Evolutionary conservation across 2,329 filamentous ascomycete genomes (phyloP).

Genomic region (Colletotrichum sp.): DNA sequence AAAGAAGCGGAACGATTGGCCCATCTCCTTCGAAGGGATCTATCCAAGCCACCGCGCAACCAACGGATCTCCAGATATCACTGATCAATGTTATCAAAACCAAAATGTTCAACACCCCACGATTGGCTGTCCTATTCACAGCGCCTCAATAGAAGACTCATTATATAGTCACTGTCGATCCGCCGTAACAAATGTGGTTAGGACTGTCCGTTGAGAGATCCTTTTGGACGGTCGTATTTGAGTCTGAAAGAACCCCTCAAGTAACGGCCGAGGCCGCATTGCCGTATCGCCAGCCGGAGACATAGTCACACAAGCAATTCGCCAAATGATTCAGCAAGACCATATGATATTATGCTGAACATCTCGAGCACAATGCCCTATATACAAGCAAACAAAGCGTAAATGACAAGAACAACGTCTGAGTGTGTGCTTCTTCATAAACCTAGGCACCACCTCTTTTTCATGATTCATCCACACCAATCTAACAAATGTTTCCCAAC

Average conservation of each 20-base stretch:
- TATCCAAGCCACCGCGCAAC: neutral
- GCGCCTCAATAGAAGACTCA: neutral
- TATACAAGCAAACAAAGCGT: neutral
- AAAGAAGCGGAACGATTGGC: neutral
- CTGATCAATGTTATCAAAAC: neutral
- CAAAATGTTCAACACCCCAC: neutral
- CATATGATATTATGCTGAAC: neutral
- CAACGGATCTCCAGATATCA: neutral
- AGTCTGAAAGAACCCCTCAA: neutral
- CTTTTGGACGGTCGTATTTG: neutral
- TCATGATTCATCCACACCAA: neutral
- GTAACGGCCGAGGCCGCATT: neutral
- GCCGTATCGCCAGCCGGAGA: neutral
- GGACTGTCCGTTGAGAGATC: neutral
- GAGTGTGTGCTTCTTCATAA: neutral
- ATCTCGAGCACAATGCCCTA: neutral
- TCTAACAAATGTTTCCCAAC: constrained; percentile 1
- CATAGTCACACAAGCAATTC: neutral
- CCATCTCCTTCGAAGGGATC: neutral
- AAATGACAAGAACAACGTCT: neutral
- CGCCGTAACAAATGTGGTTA: neutral
- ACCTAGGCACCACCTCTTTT: neutral
- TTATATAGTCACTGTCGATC: neutral
- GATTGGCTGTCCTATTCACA: neutral
- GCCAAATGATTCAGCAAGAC: neutral